Conservation (phyloP, 2,329 filamentous ascomycete genomes). For the Metarhizium rileyi region DNA sequence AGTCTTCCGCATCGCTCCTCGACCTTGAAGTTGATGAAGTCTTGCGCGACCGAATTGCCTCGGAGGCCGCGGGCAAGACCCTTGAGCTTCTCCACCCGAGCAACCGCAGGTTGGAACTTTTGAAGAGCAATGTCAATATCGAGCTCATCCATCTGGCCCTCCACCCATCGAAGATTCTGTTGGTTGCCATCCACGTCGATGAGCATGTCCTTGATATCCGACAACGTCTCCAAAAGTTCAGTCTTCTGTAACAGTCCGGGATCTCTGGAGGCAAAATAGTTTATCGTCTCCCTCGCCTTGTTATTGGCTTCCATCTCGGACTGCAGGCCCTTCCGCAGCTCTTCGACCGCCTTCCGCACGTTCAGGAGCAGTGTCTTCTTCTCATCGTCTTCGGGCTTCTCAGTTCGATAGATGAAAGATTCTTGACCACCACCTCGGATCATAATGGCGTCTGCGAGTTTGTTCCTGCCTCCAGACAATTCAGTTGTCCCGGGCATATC, state of each 20-base stretch:
- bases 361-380: constrained; percentile 77
- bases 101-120: constrained; percentile 75
- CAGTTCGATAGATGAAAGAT: constrained; percentile 88
- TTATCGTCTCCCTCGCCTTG: constrained; percentile 74
- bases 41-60: constrained; percentile 77
- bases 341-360: constrained; percentile 86
- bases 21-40: constrained; percentile 85
- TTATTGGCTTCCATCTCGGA: constrained; percentile 82
- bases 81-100: constrained; percentile 75
- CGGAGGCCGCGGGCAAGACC: constrained; percentile 70
- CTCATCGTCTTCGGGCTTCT: constrained; percentile 67
- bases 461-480: constrained; percentile 43
- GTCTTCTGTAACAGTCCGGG: constrained; percentile 68
- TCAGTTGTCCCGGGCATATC: constrained; percentile 67
- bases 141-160: constrained; percentile 87
- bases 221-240: constrained; percentile 68
- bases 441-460: constrained; percentile 79
- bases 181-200: constrained; percentile 96
- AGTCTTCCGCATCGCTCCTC: constrained; percentile 74
- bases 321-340: constrained; percentile 75
- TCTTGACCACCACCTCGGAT: constrained; percentile 77
- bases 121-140: constrained; percentile 94
- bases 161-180: constrained; percentile 91
- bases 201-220: constrained; percentile 74
- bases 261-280: constrained; percentile 74